Conservation (phyloP, 108 stramenopile species). For the Halocafeteria seosinensis region DNA sequence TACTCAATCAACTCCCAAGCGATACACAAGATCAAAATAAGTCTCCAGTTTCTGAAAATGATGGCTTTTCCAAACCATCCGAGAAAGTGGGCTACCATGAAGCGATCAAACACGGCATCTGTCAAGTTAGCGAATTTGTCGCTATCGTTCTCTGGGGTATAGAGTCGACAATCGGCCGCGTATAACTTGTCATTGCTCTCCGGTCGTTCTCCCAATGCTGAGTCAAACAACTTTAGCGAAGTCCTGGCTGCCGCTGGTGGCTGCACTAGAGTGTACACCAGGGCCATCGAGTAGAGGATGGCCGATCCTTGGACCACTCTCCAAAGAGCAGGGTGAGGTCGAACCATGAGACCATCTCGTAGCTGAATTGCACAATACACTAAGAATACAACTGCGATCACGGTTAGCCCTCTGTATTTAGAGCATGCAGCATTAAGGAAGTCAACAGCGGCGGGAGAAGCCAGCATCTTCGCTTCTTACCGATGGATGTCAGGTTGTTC, state of each 20-base stretch:
- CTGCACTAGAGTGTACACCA: constrained; percentile 7
- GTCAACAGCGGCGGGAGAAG: no score
- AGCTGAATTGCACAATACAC: constrained; percentile 9
- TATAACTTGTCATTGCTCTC: not conserved
- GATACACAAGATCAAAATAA: constrained; percentile 3
- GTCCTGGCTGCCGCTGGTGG: not conserved
- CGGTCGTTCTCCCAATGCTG: not conserved
- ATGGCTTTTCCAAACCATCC: constrained; percentile 5
- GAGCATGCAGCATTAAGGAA: no score
- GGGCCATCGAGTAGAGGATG: constrained; percentile 8
- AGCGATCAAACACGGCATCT: constrained; percentile 2
- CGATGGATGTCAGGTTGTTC: no score
- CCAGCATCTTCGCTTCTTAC: no score
- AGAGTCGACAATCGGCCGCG: constrained; percentile 13
- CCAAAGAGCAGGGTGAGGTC: constrained; percentile 14
- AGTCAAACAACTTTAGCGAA: constrained; percentile 2
- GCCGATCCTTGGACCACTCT: constrained; percentile 6
- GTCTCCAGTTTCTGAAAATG: constrained; percentile 9
- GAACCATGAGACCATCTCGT: constrained; percentile 3
- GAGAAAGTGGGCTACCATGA: constrained; percentile 8
- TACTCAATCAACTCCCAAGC: constrained; percentile 7
- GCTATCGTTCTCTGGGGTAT: not conserved
- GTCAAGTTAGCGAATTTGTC: constrained; percentile 3
- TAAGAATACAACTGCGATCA: not conserved
- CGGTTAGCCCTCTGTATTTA: constrained; percentile 3